Evolutionary conservation across 192 early-diverging fungal species (phyloP), one percentile per base, ranked within the genome.

Genomic region (Linnemannia hyalina): DNA sequence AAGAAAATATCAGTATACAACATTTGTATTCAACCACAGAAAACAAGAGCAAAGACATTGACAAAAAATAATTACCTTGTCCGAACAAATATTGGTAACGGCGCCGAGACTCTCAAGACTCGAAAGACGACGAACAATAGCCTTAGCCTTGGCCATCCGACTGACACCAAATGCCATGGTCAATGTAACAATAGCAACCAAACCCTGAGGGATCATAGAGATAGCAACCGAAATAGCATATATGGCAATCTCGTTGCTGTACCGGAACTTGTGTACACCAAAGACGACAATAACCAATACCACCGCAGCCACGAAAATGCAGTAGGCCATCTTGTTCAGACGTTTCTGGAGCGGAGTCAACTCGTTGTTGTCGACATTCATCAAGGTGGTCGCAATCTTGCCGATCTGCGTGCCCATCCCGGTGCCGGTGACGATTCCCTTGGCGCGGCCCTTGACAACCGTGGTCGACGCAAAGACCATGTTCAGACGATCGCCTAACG

Each of bases 51-150:
- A 88, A 85, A 81, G 44, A 11, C 10, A 11, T 46, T 15, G 44
- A 91, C 89, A 82, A 96, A 92, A 3, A 85, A 79, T 10, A 92
- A 22, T 96, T 38, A 92, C 93, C 93, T 98, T 98, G 85, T 98
- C 97, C 3, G 97, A 98, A 88, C 97, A 99, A 82, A 99, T 96
- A 80, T 96, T 95, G 46, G 96, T 97, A 9, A 98, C 95, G 4
- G 97, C 95, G 20, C 97, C 97, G 2, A 99, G 89, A 29, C 94
- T 94, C 90, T 99, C 97, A 1, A 99, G 92, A 8, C 96, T 96
- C 6, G 94, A 94, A 32, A 97, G 88, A 85, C 96, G 96, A 75
- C 97, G 93, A 6, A 99, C 97, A 63, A 99, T 94, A 2, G 97
- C 97, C 76, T 97, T 93, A 70, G 91, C 91, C 65, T 92, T 91